Evolutionary conservation across 2,329 filamentous ascomycete species (phyloP), one percentile per base, ranked within the genome.

Genomic region (Colletotrichum incanum): DNA sequence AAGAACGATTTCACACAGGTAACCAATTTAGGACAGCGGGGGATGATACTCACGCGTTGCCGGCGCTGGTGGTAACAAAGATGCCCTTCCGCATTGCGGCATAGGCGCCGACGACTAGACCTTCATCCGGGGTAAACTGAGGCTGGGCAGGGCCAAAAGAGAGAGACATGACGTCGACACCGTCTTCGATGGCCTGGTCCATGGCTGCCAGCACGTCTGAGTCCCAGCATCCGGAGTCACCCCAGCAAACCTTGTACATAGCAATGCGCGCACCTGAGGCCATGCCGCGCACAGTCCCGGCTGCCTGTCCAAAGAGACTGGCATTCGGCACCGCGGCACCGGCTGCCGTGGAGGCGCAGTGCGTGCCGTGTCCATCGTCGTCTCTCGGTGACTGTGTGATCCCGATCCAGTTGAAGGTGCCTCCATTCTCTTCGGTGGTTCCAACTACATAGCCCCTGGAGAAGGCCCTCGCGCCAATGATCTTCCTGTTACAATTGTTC

Each of bases 401-500:
- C 14, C 56, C 50, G 41, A 56, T 62, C 68, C 64, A 62, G 49
- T 56, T 67, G 41, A 43, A 67, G 31, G 34, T 26, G 47, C 37
- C 18, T 16, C 41, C 11, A 20, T 66, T 6, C 20, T 37, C n/a
- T 9, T 56, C n/a, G 18, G 31, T 43, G 0, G n/a, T 2, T 1
- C 18, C 31, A 18, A 49, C 68, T 2, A 62, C 55, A 31, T 47
- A 58, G 0, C 60, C 73, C 49, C 67, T 71, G 37, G 37, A 72
- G 34, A 60, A 74, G 31, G 49, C 56, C 28, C 65, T 66, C 12
- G 71, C 73, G 26, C 73, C 73, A 18, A 75, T 61, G 26, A 75
- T 59, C 54, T 75, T 75, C 18, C 61, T 67, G 65, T 74, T 74
- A 43, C 74, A 75, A 37, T 54, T 54, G 2, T 34, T 37, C 9